Percentiles rank a stretch among this genome's conserved stretches.
Evolutionary conservation across 192 early-diverging fungal genomes (phyloP).

Genomic region (Polychytrium aggregatum): DNA sequence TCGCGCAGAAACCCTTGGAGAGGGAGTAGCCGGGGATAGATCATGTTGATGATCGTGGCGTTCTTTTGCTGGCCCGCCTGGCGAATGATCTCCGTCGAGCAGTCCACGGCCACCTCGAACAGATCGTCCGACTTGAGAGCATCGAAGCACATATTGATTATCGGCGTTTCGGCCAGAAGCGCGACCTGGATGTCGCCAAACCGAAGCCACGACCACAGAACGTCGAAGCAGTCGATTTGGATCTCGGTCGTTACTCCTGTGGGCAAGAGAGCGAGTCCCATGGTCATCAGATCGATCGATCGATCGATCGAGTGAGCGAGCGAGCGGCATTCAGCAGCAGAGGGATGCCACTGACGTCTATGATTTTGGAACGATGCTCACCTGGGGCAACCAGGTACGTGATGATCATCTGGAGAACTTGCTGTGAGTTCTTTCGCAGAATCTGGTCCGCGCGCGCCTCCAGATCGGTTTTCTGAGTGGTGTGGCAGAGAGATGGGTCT

Average conservation of each 20-base stretch:
- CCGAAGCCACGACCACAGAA: slow-evolving; percentile 75
- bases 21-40: slow-evolving; percentile 42
- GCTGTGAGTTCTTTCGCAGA: slow-evolving; percentile 48
- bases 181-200: slow-evolving; percentile 64
- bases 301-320: too few relatives aligned
- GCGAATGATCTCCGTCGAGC: slow-evolving; percentile 66
- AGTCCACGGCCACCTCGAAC: slow-evolving; percentile 77
- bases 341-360: neutral
- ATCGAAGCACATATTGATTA: slow-evolving; percentile 62
- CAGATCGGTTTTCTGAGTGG: slow-evolving; percentile 57
- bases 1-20: slow-evolving; percentile 21
- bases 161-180: slow-evolving; percentile 48
- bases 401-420: slow-evolving; percentile 62
- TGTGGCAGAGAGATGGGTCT: too few relatives aligned
- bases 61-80: slow-evolving; percentile 12
- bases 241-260: neutral
- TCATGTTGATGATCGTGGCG: slow-evolving; percentile 31
- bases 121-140: slow-evolving; percentile 56
- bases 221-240: slow-evolving; percentile 22
- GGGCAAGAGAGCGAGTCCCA: too few relatives aligned
- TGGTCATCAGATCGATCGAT: too few relatives aligned
- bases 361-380: neutral
- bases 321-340: too few relatives aligned
- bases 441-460: slow-evolving; percentile 42
- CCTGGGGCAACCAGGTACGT: slow-evolving; percentile 55